Evolutionary conservation across 805 yeast genomes (phyloP).

Genomic region (Pichia kluyveri): DNA sequence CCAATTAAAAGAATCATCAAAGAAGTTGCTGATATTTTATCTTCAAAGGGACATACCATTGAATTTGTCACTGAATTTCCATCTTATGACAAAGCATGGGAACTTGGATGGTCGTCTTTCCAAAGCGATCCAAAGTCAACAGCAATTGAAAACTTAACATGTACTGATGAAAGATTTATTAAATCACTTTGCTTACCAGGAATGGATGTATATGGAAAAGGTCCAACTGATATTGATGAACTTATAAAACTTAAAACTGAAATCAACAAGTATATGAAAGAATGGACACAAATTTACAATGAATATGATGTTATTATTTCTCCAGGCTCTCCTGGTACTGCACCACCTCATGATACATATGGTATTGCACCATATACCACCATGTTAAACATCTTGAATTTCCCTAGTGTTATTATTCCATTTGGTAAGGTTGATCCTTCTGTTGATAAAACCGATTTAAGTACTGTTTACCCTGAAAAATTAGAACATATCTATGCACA

Average conservation of each 20-base stretch:
- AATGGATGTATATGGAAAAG: constrained; percentile 38
- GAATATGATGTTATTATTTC: constrained; percentile 56
- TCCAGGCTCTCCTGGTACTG: constrained; percentile 60
- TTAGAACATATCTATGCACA: neutral
- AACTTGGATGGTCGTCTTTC: neutral
- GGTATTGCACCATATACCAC: constrained; percentile 47
- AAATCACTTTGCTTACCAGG: constrained; percentile 52
- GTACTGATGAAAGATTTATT: constrained; percentile 33
- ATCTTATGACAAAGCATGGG: neutral
- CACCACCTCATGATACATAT: constrained; percentile 49
- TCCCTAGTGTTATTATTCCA: constrained; percentile 57
- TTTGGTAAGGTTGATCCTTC: constrained; percentile 40
- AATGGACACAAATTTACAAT: constrained; percentile 37
- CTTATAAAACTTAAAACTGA: constrained; percentile 46
- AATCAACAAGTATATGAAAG: constrained; percentile 46
- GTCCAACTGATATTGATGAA: constrained; percentile 45
- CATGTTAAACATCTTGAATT: constrained; percentile 60
- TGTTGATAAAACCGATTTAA: constrained; percentile 23
- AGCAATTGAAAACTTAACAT: neutral
- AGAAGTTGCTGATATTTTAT: neutral
- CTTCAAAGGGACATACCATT: neutral
- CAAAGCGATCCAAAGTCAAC: neutral
- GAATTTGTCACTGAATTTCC: neutral
- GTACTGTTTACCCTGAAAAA: neutral
- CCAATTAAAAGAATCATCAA: constrained; percentile 45